Conservation (phyloP, 73 alveolate species). For the Uronychia setigera region DNA sequence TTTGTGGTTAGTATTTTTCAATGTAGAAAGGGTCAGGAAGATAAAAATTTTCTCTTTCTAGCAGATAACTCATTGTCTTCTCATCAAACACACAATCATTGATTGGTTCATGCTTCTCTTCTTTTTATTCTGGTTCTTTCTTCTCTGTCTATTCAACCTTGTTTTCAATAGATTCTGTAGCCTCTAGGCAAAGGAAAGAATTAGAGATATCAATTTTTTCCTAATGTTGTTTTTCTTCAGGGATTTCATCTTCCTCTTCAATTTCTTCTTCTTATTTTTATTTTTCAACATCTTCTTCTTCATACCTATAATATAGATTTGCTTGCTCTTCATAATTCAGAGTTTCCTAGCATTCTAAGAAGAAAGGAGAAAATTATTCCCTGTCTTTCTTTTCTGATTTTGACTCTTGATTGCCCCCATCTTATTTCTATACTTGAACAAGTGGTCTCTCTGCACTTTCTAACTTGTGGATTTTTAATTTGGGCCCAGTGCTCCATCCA, state of each 20-base stretch:
- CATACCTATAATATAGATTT: neutral
- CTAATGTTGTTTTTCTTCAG: neutral
- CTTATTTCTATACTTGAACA: too few relatives aligned
- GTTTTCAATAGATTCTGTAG: neutral
- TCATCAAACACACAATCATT: neutral
- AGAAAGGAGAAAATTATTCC: neutral
- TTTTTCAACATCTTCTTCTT: neutral
- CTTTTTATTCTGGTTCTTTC: neutral
- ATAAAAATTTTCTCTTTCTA: constrained; percentile 2
- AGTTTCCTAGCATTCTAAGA: neutral
- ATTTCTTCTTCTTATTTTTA: neutral
- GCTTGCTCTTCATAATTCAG: neutral
- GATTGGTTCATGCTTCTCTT: neutral
- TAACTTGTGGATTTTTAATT: too few relatives aligned
- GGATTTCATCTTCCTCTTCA: neutral
- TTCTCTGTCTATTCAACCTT: neutral
- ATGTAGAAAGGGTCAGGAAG: constrained; percentile 14
- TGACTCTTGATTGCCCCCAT: too few relatives aligned
- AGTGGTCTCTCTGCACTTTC: too few relatives aligned
- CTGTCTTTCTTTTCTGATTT: too few relatives aligned
- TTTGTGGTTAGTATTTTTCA: constrained; percentile 39
- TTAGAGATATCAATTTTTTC: neutral
- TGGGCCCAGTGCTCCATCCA: too few relatives aligned
- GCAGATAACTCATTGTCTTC: neutral
- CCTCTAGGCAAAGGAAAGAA: neutral